Percentiles rank a stretch among this genome's conserved stretches.
phyloP scores from a whole-genome alignment of 495 filamentous ascomycete genomes.

The Cercophora samala region DNA sequence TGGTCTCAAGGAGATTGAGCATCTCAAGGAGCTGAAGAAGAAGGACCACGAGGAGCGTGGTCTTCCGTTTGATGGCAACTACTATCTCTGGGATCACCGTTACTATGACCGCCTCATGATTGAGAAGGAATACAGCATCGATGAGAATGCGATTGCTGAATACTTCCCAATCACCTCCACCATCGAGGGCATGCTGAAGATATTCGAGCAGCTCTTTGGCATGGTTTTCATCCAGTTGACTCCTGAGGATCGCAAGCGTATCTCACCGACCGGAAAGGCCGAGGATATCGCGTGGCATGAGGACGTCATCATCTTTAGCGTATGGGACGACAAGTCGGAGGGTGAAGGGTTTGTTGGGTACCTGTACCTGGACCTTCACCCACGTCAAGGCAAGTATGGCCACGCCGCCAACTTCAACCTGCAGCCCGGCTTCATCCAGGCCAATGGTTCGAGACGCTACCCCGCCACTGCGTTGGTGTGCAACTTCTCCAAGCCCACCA shows the following conservation, averaged over 20 bases:
- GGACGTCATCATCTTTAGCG: conserved; percentile 61
- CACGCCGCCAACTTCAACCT: conserved; percentile 78
- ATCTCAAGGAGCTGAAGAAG: conserved; percentile 75
- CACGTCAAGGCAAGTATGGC: conserved; percentile 60
- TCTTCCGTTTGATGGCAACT: conserved; percentile 62
- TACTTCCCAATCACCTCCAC: conserved; percentile 88
- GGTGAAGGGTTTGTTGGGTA: conserved; percentile 60
- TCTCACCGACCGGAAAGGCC: conserved; percentile 52
- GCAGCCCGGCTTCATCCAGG: conserved; percentile 58
- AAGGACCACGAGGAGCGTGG: conserved; percentile 60
- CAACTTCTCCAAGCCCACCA: conserved; percentile 63
- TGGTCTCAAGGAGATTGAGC: conserved; percentile 70
- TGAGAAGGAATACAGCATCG: conserved; percentile 83
- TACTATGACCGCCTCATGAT: conserved; percentile 90
- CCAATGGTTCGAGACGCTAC: conserved; percentile 55
- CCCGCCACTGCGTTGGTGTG: conserved; percentile 63
- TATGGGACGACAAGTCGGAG: conserved; percentile 59
- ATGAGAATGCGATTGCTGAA: conserved; percentile 85
- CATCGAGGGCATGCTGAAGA: conserved; percentile 84
- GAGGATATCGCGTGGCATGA: conserved; percentile 60
- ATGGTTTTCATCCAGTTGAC: conserved; percentile 82
- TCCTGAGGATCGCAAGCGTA: conserved; percentile 45
- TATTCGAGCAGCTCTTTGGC: conserved; percentile 92
- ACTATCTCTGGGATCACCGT: conserved; percentile 84
- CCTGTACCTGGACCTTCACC: conserved; percentile 62